Base-by-base conservation (phyloP, 371 early-diverging fungal species). In the Syncephalastrum monosporum region DNA sequence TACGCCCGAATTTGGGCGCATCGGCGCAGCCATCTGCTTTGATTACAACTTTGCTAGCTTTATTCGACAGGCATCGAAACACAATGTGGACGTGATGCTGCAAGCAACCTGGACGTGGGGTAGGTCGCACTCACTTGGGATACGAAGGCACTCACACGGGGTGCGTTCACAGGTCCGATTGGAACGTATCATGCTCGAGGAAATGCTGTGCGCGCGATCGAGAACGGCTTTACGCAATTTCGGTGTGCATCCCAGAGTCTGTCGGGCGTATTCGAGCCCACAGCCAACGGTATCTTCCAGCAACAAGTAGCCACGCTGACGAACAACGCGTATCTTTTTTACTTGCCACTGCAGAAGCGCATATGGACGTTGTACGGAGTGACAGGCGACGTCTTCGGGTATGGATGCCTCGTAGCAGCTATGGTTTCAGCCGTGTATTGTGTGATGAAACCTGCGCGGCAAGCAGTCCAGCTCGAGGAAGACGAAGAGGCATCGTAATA, bases 61-160 rank as follows among this genome's bases (percentile, higher is more conserved):
- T 52, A 79, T 84, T 25, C 63, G 65, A 1, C 82, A 84, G 64
- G 77, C 80, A 6, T 75, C 81, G 38, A 59, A 61, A 16, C 64
- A 79, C 17, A 61, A 74, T 0, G 71, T 82, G 6, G 74, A 81
- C 59, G 38, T 84, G 12, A 68, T 84, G 70, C 63, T 84, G 43
- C 82, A 84, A 53, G 69, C 82, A 33, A 75, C 77, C 48, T 77
- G 76, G 72, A 81, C 79, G 1, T 84, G 82, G 84, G 83, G 79
- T 69, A 74, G 50, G 47, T 27, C 1, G 15, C 3, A 15, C 29
- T 14, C 4, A 10, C 15, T 25, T 4, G n/a, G 12, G 33, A 55
- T 49, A 48, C 12, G 25, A 21, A 12, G 13, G 19, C 13, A 19
- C 21, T 38, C 10, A 33, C 47, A 14, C 21, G 42, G 52, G 13